Evolutionary conservation across 495 filamentous ascomycete species (phyloP).

Genomic region (Parathielavia hyrcaniae): DNA sequence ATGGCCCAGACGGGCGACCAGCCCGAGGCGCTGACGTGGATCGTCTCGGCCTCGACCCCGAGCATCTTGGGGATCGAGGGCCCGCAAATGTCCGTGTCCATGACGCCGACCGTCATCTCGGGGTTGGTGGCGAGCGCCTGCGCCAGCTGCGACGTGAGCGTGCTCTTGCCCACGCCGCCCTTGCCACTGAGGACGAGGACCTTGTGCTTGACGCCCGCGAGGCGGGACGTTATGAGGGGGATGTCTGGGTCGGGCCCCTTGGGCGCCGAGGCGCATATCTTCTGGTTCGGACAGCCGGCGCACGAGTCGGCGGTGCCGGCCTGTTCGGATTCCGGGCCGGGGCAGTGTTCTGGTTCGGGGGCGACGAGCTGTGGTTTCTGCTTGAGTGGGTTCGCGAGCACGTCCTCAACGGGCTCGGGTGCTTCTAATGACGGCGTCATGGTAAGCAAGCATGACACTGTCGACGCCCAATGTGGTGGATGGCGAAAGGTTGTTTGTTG

Average conservation of each 20-base stretch:
- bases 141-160: slow-evolving; percentile 78
- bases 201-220: slow-evolving; percentile 79
- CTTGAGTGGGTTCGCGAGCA: slow-evolving; percentile 62
- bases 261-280: slow-evolving; percentile 86
- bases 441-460: not conserved
- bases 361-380: slow-evolving; percentile 75
- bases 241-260: slow-evolving; percentile 96
- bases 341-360: slow-evolving; percentile 94
- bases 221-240: slow-evolving; percentile 73
- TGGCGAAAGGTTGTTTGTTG: not conserved
- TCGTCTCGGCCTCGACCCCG: slow-evolving; percentile 86
- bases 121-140: slow-evolving; percentile 78
- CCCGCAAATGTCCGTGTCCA: slow-evolving; percentile 96
- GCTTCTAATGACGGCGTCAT: slow-evolving; percentile 61
- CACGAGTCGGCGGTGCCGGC: slow-evolving; percentile 86
- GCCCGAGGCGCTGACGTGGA: slow-evolving; percentile 72
- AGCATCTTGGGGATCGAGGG: slow-evolving; percentile 97
- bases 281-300: slow-evolving; percentile 90
- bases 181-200: slow-evolving; percentile 89
- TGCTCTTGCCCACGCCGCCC: slow-evolving; percentile 93
- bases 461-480: not conserved
- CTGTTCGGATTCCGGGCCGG: slow-evolving; percentile 79
- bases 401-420: slow-evolving; percentile 54
- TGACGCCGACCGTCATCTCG: slow-evolving; percentile 72
- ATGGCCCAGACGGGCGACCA: slow-evolving; percentile 93